Conservation (phyloP, 1,139 yeast genomes). For the Yamadazyma mexicana region DNA sequence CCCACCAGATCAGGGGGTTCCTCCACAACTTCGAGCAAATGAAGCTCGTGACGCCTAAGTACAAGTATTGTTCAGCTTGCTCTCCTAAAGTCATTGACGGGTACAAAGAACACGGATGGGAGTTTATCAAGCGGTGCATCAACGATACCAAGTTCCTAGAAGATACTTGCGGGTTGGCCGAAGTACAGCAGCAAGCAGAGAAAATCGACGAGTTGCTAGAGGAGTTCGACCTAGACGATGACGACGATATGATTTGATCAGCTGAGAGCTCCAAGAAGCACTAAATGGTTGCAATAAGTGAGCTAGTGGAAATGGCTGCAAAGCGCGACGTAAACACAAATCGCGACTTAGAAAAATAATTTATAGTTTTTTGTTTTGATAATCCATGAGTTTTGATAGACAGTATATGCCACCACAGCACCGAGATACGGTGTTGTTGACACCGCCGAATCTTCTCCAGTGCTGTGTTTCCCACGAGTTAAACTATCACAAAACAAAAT, state of each 20-base stretch:
- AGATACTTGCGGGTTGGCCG: constrained; percentile 70
- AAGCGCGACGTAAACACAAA: not conserved
- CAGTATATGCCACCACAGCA: not conserved
- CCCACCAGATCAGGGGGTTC: constrained; percentile 91
- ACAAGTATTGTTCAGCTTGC: constrained; percentile 83
- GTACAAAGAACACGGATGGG: constrained; percentile 67
- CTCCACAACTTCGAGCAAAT: constrained; percentile 62
- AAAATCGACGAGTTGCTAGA: constrained; percentile 45
- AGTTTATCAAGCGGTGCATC: constrained; percentile 70
- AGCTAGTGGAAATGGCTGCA: not conserved
- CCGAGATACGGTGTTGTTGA: constrained; percentile 10
- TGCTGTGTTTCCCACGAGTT: constrained; percentile 17
- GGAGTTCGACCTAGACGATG: constrained; percentile 40
- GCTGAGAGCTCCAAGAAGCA: not conserved
- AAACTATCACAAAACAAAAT: constrained; percentile 25
- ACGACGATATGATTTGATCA: constrained; percentile 2
- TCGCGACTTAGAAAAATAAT: not conserved
- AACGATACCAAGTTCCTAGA: constrained; percentile 68
- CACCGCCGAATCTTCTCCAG: constrained; percentile 19
- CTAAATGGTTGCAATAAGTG: too few relatives aligned
- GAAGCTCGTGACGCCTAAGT: constrained; percentile 70
- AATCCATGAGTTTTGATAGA: too few relatives aligned
- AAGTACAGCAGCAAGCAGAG: constrained; percentile 75
- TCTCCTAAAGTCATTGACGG: constrained; percentile 55
- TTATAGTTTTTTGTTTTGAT: constrained; percentile 1